Percentiles rank a stretch among this genome's conserved stretches.
phyloP scores from a whole-genome alignment of 257 asterid genomes.

The Solanum ossicruentum region DNA sequence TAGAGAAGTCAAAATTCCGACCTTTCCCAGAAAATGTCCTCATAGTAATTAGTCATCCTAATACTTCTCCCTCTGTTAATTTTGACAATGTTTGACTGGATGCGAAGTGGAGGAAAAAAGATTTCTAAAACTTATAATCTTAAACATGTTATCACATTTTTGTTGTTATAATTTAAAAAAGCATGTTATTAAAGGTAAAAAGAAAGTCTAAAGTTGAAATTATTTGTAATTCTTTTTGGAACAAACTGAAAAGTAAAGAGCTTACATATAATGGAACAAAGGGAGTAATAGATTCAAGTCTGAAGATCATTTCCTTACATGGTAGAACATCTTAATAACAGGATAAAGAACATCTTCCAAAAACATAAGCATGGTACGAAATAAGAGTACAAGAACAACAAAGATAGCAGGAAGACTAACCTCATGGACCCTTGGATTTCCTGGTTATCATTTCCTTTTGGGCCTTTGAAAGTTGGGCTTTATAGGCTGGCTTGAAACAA shows the following conservation, averaged over 20 bases:
- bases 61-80: not conserved
- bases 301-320: not conserved
- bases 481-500: slow-evolving; percentile 46
- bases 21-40: not conserved
- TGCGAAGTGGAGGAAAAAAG: not conserved
- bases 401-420: not conserved
- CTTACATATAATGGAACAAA: not conserved
- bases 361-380: not conserved
- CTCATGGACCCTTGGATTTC: not conserved
- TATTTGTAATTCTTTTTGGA: too few species aligned
- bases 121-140: not conserved
- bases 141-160: not conserved
- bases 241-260: not conserved
- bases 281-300: not conserved
- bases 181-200: not conserved
- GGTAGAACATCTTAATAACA: not conserved
- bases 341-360: not conserved
- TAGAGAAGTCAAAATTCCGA: not conserved
- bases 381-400: not conserved
- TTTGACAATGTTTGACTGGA: not conserved
- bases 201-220: too few species aligned
- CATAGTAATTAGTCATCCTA: not conserved
- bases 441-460: slow-evolving; percentile 39
- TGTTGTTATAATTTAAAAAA: not conserved
- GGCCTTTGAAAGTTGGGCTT: slow-evolving; percentile 67